Conservation (phyloP, 106 monocot species). For the Chionographis japonica region DNA sequence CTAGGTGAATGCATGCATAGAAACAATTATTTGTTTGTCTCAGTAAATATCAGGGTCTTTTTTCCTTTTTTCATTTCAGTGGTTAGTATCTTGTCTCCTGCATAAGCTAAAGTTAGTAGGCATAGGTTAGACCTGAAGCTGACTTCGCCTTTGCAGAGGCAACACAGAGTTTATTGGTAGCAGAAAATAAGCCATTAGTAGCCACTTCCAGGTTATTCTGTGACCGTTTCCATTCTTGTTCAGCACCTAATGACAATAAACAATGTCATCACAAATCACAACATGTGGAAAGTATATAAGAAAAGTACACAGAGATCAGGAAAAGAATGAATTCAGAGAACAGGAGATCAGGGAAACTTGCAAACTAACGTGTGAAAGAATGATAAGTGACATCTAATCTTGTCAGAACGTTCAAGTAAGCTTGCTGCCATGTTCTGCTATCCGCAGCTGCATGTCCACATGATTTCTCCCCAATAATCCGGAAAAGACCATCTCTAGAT, state of each 20-base stretch:
- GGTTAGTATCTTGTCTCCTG: not conserved
- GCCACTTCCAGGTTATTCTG: slow-evolving; percentile 76
- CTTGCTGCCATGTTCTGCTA: slow-evolving; percentile 71
- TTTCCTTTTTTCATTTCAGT: not conserved
- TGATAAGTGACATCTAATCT: slow-evolving; percentile 72
- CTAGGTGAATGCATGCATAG: slow-evolving; percentile 6
- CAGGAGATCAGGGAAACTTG: not conserved
- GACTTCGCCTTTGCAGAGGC: slow-evolving; percentile 69
- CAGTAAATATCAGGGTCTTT: not conserved
- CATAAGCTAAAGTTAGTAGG: slow-evolving; percentile 3
- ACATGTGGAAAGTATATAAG: not conserved
- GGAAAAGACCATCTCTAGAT: slow-evolving; percentile 80
- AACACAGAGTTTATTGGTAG: slow-evolving; percentile 58
- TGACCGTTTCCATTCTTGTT: slow-evolving; percentile 76
- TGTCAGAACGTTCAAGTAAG: slow-evolving; percentile 56
- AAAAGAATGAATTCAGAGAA: not conserved
- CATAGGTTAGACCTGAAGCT: slow-evolving; percentile 57
- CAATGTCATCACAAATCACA: too few species aligned
- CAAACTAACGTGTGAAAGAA: slow-evolving; percentile 75
- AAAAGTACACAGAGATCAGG: not conserved
- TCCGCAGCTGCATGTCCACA: slow-evolving; percentile 30
- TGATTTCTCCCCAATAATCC: slow-evolving; percentile 41
- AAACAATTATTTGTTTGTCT: not conserved
- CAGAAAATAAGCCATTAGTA: slow-evolving; percentile 56
- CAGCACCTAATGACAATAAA: slow-evolving; percentile 59